Evolutionary conservation across 1,284 basidiomycete species (phyloP), one percentile per base, ranked within the genome.

Genomic region (Microbotryum silenes-acaulis): DNA sequence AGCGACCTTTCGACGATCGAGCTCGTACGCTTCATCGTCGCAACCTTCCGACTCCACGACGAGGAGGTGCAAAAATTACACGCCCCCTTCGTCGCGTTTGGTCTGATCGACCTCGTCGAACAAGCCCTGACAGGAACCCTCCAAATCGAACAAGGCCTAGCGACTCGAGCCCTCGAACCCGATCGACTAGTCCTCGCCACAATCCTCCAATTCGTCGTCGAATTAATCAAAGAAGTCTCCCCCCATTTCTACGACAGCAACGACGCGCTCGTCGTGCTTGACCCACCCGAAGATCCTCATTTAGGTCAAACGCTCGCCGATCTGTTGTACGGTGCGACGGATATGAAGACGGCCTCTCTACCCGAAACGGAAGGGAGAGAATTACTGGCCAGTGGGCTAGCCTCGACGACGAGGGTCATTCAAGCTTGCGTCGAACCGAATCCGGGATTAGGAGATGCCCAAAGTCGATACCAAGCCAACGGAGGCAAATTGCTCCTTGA

Each of bases 31-130:
- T 80, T 78, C 74, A 68, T 80, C 7, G 62, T 81, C 23, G 61
- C 67, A 0, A 74, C 73, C 0, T 76, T 81, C 54, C 75, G 75
- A 8, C 75, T 80, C 7, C 77, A 78, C 51, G 81, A 82, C 65
- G 77, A 80, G 29, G 77, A 78, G 52, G 74, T 80, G 1, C 72
- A 76, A 33, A 72, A 79, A 18, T 79, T 92, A 42, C 90, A 96
- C 74, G 78, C 93, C 2, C 91, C 91, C 0, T 75, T 89, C 44
- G 78, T 88, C 18, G 86, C 89, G 64, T 78, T 82, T 7, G 83
- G 82, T 14, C 77, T 88, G 51, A 72, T 85, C 47, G 86, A 89
- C 65, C 71, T 81, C 9, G 68, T 88, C 42, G 77, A 82, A 67
- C 53, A 54, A 45, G 42, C 52, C 44, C 33, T 37, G 44, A n/a